These are phyloP conservation scores for Xanthoconium purpureum DNA, from an alignment of 768 basidiomycete genomes.

Conservation along the genomic window DNA sequence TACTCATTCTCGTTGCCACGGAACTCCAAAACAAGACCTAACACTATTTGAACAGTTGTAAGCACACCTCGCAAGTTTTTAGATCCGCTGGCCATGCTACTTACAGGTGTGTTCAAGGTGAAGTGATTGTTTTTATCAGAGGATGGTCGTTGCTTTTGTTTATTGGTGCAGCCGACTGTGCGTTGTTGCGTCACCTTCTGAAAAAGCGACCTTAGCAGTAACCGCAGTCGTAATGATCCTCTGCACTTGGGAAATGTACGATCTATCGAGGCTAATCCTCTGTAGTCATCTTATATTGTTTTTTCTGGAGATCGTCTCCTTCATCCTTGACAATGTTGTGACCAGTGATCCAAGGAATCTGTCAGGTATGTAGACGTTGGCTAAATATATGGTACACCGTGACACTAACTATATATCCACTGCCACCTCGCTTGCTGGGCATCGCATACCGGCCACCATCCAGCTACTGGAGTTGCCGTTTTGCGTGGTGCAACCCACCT, in stretches of 20 bases:
- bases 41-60: not conserved
- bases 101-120: not conserved
- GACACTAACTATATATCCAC: not conserved
- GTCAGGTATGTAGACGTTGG: not conserved
- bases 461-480: not conserved
- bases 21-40: not conserved
- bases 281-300: not conserved
- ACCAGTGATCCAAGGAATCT: not conserved
- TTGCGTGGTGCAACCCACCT: not conserved
- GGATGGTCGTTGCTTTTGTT: not conserved
- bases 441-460: not conserved
- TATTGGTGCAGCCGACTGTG: constrained; percentile 2
- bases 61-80: too few relatives aligned
- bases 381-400: not conserved
- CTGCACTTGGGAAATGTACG: not conserved
- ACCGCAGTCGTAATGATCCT: constrained; percentile 3
- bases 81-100: too few relatives aligned
- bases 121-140: not conserved
- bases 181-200: not conserved
- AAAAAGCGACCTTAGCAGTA: not conserved
- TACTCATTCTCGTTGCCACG: not conserved
- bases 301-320: not conserved
- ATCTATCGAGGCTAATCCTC: not conserved
- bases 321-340: not conserved
- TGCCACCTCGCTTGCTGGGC: too few relatives aligned